A percentile compares a stretch with the other conserved stretches of the same genome.
phyloP scores from a whole-genome alignment of 768 basidiomycete species.

The Dioszegia aurantiaca region DNA sequence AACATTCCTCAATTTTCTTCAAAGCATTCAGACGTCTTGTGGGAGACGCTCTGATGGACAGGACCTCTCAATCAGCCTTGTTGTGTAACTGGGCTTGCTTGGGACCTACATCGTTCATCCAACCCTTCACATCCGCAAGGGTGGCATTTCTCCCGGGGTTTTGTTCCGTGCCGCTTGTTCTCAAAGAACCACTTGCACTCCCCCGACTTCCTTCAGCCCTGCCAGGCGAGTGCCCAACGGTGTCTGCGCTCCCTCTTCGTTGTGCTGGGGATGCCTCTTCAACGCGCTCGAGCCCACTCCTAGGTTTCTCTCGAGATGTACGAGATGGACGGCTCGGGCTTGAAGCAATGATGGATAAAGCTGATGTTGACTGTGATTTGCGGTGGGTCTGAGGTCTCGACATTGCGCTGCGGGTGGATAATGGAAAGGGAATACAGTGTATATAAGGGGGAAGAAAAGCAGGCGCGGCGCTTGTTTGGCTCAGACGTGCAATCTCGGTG shows the following conservation, averaged over 20 bases:
- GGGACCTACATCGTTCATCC: conserved; percentile 16
- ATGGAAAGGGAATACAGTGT: neutral
- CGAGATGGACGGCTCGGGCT: conserved; percentile 2
- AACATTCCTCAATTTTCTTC: conserved; percentile 14
- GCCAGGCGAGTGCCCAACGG: no score
- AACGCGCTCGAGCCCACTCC: conserved; percentile 4
- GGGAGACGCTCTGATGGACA: neutral
- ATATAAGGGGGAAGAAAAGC: conserved; percentile 10
- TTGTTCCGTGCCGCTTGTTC: neutral
- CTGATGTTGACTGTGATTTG: conserved; percentile 41
- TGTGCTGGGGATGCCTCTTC: neutral
- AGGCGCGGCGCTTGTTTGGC: conserved; percentile 10
- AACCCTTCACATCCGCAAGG: neutral
- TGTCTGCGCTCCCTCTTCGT: neutral
- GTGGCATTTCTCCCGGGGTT: neutral
- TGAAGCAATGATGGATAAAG: conserved; percentile 25
- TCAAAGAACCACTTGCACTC: neutral
- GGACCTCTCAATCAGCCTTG: neutral
- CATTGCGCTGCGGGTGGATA: conserved; percentile 5
- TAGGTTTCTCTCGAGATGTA: conserved; percentile 1
- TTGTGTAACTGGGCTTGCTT: no score
- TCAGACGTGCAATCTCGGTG: neutral
- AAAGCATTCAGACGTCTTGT: conserved; percentile 21
- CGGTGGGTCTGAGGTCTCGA: conserved; percentile 28
- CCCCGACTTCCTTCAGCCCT: no score